Evolutionary conservation across 2,329 filamentous ascomycete species (phyloP), one percentile per base, ranked within the genome.

Genomic region (Orbilia ellipsospora): DNA sequence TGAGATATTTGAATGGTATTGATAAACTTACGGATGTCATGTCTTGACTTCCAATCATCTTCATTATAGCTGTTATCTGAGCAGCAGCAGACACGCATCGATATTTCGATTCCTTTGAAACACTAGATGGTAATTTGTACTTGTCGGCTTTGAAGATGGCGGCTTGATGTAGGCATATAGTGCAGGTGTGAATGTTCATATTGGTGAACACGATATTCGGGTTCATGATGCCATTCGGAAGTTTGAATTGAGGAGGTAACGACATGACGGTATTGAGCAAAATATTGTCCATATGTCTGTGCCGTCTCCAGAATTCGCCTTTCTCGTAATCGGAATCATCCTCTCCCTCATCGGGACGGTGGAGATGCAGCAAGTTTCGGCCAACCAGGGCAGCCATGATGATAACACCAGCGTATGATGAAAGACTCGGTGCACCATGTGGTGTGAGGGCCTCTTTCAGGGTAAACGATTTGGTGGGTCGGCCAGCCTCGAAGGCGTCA

Each of bases 101-200:
- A 13, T 95, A 88, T 82, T 97, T 97, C 82, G 94, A 97, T 81
- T 98, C 94, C 0, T 91, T 89, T 77, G 92, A 90, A 55, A 97
- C 90, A 16, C 90, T 90, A 0, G 87, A 84, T 0, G 92, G 90
- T 75, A 97, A 84, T 63, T 89, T 88, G 82, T 97, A 91, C 83
- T 93, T 95, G 80, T 98, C 94, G 0, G 94, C 93, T 81, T 97
- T 98, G 86, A 94, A 97, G 18, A 99, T 98, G 26, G 95, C 95
- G 1, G 94, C 95, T 83, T 99, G 95, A 80, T 99, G 95, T n/a
- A 99, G 85, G 82, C 94, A 98, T 64, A 99, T 98, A 0, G 93
- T 93, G 0, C 94, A 96, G 0, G 95, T 97, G 81, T 98, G 94
- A 36, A 99, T 93, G 81, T 92, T 93, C 93, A 99, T 97, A 80